Base-by-base conservation (phyloP, 202 grass and related monocot genomes). In the Musa balbisiana region DNA sequence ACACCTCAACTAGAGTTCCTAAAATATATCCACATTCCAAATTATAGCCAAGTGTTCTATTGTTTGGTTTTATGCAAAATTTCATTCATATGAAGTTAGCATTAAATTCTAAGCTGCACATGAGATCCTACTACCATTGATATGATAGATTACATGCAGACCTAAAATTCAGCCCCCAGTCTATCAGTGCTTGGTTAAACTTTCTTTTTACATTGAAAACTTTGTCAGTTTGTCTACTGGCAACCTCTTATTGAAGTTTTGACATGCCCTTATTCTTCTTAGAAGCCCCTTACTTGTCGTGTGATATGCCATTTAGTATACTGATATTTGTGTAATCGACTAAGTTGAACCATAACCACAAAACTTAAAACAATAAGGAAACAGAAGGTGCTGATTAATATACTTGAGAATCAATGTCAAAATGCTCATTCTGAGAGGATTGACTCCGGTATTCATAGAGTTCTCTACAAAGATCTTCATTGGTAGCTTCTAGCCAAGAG, bases 401-500 rank as follows among this genome's bases (percentile, higher is more conserved):
- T 87, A 99, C 95, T 74, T 91, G 86, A 51, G 82, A 81, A 74
- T 95, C 87, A 79, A 82, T 78, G 84, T 92, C 89, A 87, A 67
- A 88, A 72, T 80, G 76, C 74, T 95, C 89, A 80, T 22, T 65
- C 66, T 80, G 82, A 78, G 60, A 79, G 81, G 73, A 78, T 54
- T 27, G 77, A 55, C 55, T 90, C 49, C 87, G 89, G 71, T 85
- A 73, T 51, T 58, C 82, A 78, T 88, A 95, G 23, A 99, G 79
- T 73, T 99, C 89, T 66, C 83, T 87, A 68, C 89, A 95, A 82
- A 99, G 89, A 53, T 92, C 85, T 73, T 90, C 85, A 53, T 99
- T 99, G 51, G 87, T 95, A 73, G 92, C 73, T 82, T 99, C 95
- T 77, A 99, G 83, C 89, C 89, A 95, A 81, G 85, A 90, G 77